phyloP scores from a whole-genome alignment of 371 early-diverging fungal species.

The Mucor irregularis region DNA sequence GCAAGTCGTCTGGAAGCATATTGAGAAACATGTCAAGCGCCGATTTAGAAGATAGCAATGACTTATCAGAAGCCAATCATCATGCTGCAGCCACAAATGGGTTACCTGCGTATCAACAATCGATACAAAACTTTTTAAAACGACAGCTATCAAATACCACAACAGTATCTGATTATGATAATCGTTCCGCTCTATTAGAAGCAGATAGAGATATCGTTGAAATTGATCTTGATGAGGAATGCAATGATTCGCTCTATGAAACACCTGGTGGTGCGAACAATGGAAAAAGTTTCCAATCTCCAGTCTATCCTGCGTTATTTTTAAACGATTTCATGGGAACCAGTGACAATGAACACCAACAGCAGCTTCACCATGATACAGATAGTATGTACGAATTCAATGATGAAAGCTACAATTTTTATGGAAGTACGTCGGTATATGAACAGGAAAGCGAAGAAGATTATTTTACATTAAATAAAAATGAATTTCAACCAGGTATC shows the following conservation, averaged over 20 bases:
- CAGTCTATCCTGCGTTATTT: conserved; percentile 30
- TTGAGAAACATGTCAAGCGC: conserved; percentile 19
- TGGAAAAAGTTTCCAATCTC: conserved; percentile 1
- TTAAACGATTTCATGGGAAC: conserved; percentile 5
- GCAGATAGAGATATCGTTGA: conserved; percentile 34
- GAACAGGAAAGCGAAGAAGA: conserved; percentile 1
- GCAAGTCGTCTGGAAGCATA: conserved; percentile 10
- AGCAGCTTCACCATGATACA: too few relatives aligned
- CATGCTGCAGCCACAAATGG: too few relatives aligned
- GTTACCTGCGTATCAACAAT: conserved; percentile 16
- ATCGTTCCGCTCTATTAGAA: conserved; percentile 11
- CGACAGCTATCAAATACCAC: conserved; percentile 10
- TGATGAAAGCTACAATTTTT: neutral
- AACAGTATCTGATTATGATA: too few relatives aligned
- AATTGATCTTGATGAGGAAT: conserved; percentile 28
- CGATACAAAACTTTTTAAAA: conserved; percentile 12
- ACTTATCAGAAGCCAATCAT: neutral
- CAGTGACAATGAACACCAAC: too few relatives aligned
- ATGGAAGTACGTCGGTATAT: conserved; percentile 10
- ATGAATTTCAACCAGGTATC: too few relatives aligned
- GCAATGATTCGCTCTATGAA: neutral
- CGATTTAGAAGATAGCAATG: conserved; percentile 14
- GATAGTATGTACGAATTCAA: too few relatives aligned
- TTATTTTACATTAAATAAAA: conserved; percentile 9
- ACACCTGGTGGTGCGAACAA: neutral